phyloP scores from a whole-genome alignment of 2,329 filamentous ascomycete genomes.

The Fusarium sp. region DNA sequence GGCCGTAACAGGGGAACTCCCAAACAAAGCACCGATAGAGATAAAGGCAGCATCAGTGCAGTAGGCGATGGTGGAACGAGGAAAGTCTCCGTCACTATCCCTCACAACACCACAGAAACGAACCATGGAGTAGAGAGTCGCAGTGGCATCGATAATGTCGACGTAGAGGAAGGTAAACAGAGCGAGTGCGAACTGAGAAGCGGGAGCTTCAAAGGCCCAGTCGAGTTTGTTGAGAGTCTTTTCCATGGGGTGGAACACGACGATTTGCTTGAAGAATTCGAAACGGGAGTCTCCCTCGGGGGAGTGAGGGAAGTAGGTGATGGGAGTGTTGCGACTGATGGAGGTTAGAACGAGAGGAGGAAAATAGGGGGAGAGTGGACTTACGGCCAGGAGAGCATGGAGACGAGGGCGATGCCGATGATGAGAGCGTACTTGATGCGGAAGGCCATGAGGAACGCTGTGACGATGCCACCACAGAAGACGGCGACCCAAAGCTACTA shows the following conservation, averaged over 20 bases:
- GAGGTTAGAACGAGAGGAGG: neutral
- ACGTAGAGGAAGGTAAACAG: conserved; percentile 82
- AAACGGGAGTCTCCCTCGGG: conserved; percentile 69
- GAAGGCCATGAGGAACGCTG: conserved; percentile 81
- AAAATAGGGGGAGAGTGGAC: conserved; percentile 41
- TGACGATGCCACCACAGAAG: conserved; percentile 79
- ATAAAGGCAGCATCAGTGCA: conserved; percentile 75
- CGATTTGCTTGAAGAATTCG: conserved; percentile 75
- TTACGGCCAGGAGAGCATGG: conserved; percentile 77
- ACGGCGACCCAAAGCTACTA: conserved; percentile 82
- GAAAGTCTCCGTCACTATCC: conserved; percentile 77
- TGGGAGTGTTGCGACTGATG: conserved; percentile 66
- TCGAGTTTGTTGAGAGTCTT: conserved; percentile 69
- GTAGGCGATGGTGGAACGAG: conserved; percentile 82
- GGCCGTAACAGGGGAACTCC: conserved; percentile 73
- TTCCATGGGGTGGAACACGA: conserved; percentile 74
- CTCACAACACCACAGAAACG: conserved; percentile 73
- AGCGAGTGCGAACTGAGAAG: conserved; percentile 71
- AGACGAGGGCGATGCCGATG: conserved; percentile 74
- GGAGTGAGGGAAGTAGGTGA: conserved; percentile 77
- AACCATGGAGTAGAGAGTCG: conserved; percentile 82
- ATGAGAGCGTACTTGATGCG: conserved; percentile 78
- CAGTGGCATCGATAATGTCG: conserved; percentile 79
- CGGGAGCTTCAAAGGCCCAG: conserved; percentile 66
- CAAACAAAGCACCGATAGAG: conserved; percentile 73